Percentiles rank a stretch among this genome's conserved stretches.
These are phyloP conservation scores for Eimeria sp. DNA, from an alignment of 169 alveolate species.

Conservation along the genomic window DNA sequence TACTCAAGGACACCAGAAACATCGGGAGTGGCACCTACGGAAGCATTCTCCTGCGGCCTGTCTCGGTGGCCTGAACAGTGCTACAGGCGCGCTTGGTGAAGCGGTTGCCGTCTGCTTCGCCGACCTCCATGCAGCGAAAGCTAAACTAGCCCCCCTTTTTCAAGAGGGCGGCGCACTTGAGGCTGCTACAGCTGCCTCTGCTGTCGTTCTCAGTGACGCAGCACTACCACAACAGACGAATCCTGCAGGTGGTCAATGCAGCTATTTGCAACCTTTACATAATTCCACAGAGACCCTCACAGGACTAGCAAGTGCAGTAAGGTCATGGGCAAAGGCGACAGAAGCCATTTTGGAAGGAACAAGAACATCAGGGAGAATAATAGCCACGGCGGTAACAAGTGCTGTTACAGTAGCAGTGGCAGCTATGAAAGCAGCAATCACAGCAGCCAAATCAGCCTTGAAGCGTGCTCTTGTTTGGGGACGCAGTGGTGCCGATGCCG, in stretches of 20 bases:
- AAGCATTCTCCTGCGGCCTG: background rate
- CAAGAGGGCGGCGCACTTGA: conserved; percentile 21
- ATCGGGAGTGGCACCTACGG: background rate
- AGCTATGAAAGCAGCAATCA: background rate
- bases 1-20: background rate
- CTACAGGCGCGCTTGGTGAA: background rate
- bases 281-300: background rate
- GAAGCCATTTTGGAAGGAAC: background rate
- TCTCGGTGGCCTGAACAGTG: background rate
- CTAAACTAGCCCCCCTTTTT: conserved; percentile 47
- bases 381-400: background rate
- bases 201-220: background rate
- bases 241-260: background rate
- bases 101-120: conserved; percentile 18
- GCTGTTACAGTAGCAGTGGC: background rate
- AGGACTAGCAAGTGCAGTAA: background rate
- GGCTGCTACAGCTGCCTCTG: conserved; percentile 2
- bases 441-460: conserved; percentile 17
- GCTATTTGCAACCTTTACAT: background rate
- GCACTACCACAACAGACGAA: background rate
- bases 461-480: background rate
- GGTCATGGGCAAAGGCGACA: background rate
- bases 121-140: conserved; percentile 52
- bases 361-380: background rate
- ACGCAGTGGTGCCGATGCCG: background rate